Conservation (phyloP, 441 rosid genomes). For the Populus trichocarpa region DNA sequence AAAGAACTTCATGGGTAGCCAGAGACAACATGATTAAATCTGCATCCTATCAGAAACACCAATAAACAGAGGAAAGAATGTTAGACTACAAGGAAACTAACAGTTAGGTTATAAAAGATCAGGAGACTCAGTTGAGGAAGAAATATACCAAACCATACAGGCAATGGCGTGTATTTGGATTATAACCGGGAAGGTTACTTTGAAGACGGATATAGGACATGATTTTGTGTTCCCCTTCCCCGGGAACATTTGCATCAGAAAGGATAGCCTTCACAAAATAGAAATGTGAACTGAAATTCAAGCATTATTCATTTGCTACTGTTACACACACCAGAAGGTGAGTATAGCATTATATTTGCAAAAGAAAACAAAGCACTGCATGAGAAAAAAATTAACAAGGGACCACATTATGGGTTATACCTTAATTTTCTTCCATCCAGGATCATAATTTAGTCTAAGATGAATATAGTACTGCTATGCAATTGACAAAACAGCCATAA, state of each 20-base stretch:
- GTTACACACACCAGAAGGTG: too few relatives aligned
- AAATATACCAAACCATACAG: conserved; percentile 61
- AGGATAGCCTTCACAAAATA: conserved; percentile 33
- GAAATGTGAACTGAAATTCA: too few relatives aligned
- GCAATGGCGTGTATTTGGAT: conserved; percentile 94
- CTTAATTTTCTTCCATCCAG: conserved; percentile 89
- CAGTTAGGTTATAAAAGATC: too few relatives aligned
- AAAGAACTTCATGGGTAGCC: conserved; percentile 97
- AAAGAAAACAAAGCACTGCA: too few relatives aligned
- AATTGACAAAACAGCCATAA: conserved; percentile 76
- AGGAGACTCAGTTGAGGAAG: too few relatives aligned
- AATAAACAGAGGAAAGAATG: too few relatives aligned
- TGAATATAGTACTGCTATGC: conserved; percentile 87
- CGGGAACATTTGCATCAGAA: conserved; percentile 97
- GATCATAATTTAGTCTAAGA: conserved; percentile 74
- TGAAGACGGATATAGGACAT: conserved; percentile 94
- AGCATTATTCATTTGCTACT: too few relatives aligned
- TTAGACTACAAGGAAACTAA: too few relatives aligned
- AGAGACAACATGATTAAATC: conserved; percentile 94
- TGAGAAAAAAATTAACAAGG: too few relatives aligned
- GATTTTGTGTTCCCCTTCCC: conserved; percentile 98
- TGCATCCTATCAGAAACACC: conserved; percentile 41
- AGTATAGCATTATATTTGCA: too few relatives aligned
- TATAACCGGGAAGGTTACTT: conserved; percentile 83
- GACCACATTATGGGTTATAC: conserved; percentile 22